These are phyloP conservation scores for Talaromyces islandicus DNA, from an alignment of 2,329 filamentous ascomycete species.

Conservation along the genomic window DNA sequence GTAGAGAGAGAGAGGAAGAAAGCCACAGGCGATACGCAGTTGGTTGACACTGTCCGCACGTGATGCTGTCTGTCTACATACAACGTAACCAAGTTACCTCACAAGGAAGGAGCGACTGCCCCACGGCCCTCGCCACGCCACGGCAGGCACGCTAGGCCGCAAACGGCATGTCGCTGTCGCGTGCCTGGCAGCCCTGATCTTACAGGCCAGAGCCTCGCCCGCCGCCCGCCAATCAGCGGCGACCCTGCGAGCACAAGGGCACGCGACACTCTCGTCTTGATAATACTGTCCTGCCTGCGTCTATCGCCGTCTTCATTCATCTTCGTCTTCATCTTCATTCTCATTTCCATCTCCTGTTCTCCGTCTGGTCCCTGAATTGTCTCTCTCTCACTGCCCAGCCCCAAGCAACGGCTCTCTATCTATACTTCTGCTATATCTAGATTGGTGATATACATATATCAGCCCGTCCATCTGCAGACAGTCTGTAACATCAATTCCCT, in stretches of 20 bases:
- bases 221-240: slow-evolving; percentile 5
- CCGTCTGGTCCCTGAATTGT: not conserved
- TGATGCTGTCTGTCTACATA: no score
- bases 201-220: slow-evolving; percentile 6
- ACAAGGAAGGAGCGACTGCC: not conserved
- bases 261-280: slow-evolving; percentile 1
- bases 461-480: not conserved
- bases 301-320: not conserved
- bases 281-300: not conserved
- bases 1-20: not conserved
- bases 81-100: no score
- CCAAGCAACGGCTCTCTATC: not conserved
- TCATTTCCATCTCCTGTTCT: not conserved
- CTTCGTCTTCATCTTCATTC: not conserved
- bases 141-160: not conserved
- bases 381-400: not conserved
- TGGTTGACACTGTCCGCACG: not conserved
- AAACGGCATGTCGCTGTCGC: not conserved
- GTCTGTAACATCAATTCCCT: not conserved
- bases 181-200: slow-evolving; percentile 6
- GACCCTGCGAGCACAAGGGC: slow-evolving; percentile 9
- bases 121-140: not conserved
- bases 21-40: no score
- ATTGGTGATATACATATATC: not conserved
- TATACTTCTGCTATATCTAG: not conserved